Evolutionary conservation across 345 rosid genomes (phyloP).

Genomic region (Anastatica hierochuntica): DNA sequence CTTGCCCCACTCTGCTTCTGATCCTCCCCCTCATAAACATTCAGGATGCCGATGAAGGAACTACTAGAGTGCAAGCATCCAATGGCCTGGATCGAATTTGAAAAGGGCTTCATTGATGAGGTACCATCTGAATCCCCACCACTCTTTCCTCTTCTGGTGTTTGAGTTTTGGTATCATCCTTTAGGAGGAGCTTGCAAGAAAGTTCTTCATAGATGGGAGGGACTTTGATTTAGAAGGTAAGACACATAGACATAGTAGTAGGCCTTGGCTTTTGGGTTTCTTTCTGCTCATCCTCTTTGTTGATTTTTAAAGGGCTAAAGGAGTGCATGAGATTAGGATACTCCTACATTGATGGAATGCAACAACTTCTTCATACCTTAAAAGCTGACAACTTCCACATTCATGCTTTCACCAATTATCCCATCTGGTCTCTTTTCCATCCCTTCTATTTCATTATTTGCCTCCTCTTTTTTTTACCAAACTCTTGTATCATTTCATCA

Average conservation of each 20-base stretch:
- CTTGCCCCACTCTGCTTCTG: not conserved
- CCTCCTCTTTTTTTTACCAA: too few relatives aligned
- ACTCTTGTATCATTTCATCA: conserved; percentile 7
- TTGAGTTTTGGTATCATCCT: conserved; percentile 5
- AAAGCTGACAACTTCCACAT: conserved; percentile 54
- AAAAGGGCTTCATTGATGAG: conserved; percentile 78
- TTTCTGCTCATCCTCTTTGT: not conserved
- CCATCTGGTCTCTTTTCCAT: conserved; percentile 43
- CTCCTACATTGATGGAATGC: conserved; percentile 66
- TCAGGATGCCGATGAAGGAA: conserved; percentile 74
- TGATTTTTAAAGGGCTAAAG: conserved; percentile 53
- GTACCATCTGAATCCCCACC: conserved; percentile 28
- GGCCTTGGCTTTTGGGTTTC: too few relatives aligned
- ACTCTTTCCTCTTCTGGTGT: not conserved
- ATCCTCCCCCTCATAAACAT: too few relatives aligned
- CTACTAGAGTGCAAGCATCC: conserved; percentile 76
- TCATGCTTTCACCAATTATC: conserved; percentile 93
- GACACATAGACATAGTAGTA: too few relatives aligned
- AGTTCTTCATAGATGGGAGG: conserved; percentile 80
- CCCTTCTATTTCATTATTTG: too few relatives aligned
- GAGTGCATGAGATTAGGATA: conserved; percentile 60
- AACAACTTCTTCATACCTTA: conserved; percentile 50
- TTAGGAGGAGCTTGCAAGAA: conserved; percentile 64
- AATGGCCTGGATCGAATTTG: conserved; percentile 81
- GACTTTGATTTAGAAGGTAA: conserved; percentile 80